Base-by-base conservation (phyloP, 306 rosid genomes). In the Ammopiptanthus mongolicus region DNA sequence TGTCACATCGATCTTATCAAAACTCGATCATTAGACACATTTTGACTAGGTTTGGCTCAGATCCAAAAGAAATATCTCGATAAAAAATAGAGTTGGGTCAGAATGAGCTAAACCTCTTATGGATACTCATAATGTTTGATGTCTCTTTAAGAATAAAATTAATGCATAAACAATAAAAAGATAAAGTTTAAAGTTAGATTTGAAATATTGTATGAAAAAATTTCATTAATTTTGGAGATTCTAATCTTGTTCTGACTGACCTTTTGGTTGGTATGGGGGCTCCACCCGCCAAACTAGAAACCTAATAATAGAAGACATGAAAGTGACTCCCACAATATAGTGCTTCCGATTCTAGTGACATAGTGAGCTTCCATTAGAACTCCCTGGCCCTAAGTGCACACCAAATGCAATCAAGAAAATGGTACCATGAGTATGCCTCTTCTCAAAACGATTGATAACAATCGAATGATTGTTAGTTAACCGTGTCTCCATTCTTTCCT, bases 261-360 rank as follows among this genome's bases (percentile, higher is more conserved):
- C 28, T 76, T 41, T 39, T n/a, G 7, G 67, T 55, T 76, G 65
- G 18, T 25, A 59, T 51, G 17, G 48, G 19, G 81, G 72, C 28
- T 62, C 77, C 72, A 71, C 66, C 59, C 21, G 50, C 58, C 47
- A 51, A 21, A 59, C 19, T 33, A 0, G 58, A 61, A 61, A 71
- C 28, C 44, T n/a, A n/a, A n/a, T 9, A 51, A 37, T 18, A 29
- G 18, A 47, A 47, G 78, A 63, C 83, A 63, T 0, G 52, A 79
- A 41, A 63, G 28, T 52, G 83, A 71, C 73, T 19, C 63, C 57
- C 83, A 71, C 73, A 47, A 46, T 13, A 12, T 17, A 57, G 8
- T 79, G 68, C 71, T 64, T 39, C 65, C 53, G 41, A 18, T 78
- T 71, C 23, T 18, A 62, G 50, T 25, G 73, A 79, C 74, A 71